Base-by-base conservation (phyloP, 768 basidiomycete genomes). In the Macrocybe gigantea region DNA sequence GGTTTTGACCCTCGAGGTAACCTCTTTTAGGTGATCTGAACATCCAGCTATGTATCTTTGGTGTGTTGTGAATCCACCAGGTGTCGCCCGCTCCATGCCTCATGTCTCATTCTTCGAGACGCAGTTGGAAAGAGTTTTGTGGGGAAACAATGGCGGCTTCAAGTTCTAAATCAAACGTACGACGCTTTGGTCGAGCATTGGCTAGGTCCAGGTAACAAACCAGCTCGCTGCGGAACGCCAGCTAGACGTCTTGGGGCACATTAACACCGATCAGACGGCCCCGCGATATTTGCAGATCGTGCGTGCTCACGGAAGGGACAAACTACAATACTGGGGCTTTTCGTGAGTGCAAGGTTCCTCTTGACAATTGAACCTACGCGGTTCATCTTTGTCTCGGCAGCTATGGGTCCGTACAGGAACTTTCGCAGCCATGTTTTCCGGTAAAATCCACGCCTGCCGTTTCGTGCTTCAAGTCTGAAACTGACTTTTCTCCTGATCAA, bases 1-100 rank as follows among this genome's bases (percentile, higher is more conserved):
- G 65, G 71, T 2, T 76, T 75, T 50, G 75, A 78, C 53, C 73
- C 73, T 10, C 55, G 73, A 60, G 73, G 72, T 72, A 50, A 6
- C 53, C 48, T 9, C 31, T n/a, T 35, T 10, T 47, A 6, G 31
- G 22, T 22, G 22, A 22, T 22, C 22, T 6, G 22, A 30, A 32
- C n/a, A 38, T 39, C 37, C 32, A 13, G 7, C 35, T 4, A 14
- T 15, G 10, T 33, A 38, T 29, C 13, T 11, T 14, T 32, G 22
- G 14, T 33, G 39, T 11, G 12, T 15, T 38, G 15, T 44, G 8
- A 31, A 11, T 44, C 12, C 30, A 34, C 11, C 46, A 71, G 69
- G 74, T 15, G 54, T 74, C 13, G 60, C 54, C 6, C 56, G 49
- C 11, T 70, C 74, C 1, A 63, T 57, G 9, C 69, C 70, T 7